These are phyloP conservation scores for Xylariomycetidae sp. DNA, from an alignment of 2,329 filamentous ascomycete genomes.

Conservation along the genomic window DNA sequence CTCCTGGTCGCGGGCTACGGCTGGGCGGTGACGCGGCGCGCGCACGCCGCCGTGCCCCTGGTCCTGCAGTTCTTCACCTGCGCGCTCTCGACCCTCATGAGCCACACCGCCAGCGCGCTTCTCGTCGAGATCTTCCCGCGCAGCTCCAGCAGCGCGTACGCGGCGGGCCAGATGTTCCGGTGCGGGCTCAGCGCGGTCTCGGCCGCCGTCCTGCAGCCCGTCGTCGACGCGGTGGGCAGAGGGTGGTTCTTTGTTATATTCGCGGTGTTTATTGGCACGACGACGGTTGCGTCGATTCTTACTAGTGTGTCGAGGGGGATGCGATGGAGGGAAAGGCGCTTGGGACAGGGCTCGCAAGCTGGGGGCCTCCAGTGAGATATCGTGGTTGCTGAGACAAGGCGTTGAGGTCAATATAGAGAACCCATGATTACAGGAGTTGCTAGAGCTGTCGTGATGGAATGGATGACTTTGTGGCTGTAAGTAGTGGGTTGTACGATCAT, in stretches of 20 bases:
- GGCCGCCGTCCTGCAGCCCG: conserved; percentile 16
- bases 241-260: conserved; percentile 38
- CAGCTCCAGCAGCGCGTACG: conserved; percentile 13
- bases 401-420: no score
- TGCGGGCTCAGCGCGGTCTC: conserved; percentile 11
- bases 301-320: no score
- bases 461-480: no score
- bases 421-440: no score
- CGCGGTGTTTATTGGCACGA: no score
- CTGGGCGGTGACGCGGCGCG: conserved; percentile 15
- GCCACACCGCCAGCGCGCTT: conserved; percentile 13
- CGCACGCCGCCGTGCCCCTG: conserved; percentile 14
- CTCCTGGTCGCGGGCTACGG: conserved; percentile 18
- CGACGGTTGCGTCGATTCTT: no score
- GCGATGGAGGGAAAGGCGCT: no score
- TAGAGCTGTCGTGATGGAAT: no score
- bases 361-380: no score
- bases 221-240: conserved; percentile 27
- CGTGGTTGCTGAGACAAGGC: no score
- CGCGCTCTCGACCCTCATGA: conserved; percentile 7
- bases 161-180: conserved; percentile 12
- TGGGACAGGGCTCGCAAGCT: no score
- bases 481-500: no score
- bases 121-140: conserved; percentile 17
- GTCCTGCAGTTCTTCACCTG: conserved; percentile 14